Conservation (phyloP, 805 yeast genomes). For the Pichia ethanolica region DNA sequence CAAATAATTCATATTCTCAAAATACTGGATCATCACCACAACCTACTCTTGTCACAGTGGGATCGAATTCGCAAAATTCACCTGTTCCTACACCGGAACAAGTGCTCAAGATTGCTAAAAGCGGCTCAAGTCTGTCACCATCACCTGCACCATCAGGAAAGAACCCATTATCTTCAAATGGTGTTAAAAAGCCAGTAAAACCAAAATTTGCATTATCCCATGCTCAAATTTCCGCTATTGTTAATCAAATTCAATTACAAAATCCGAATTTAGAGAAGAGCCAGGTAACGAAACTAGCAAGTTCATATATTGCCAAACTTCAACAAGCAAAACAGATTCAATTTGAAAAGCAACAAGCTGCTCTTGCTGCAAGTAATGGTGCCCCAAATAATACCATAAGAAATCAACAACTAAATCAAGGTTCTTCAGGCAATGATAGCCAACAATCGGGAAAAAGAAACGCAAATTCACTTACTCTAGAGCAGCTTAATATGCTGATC, state of each 20-base stretch:
- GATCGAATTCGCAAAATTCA: slow-evolving; percentile 3
- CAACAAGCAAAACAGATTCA: slow-evolving; percentile 30
- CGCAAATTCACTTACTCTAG: slow-evolving; percentile 16
- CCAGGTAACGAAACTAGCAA: slow-evolving; percentile 60
- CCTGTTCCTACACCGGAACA: slow-evolving; percentile 22
- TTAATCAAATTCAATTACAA: slow-evolving; percentile 56
- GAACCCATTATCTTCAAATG: background rate
- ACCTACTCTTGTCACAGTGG: background rate
- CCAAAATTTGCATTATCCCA: slow-evolving; percentile 38
- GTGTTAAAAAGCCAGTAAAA: slow-evolving; percentile 6
- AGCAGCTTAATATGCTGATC: slow-evolving; percentile 22
- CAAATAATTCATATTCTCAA: background rate
- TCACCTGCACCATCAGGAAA: slow-evolving; percentile 10
- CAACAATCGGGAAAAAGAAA: slow-evolving; percentile 1
- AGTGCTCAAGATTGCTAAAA: slow-evolving; percentile 11
- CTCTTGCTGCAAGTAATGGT: background rate
- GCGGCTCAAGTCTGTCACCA: slow-evolving; percentile 7
- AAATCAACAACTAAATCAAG: slow-evolving; percentile 9
- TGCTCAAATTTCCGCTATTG: slow-evolving; percentile 58
- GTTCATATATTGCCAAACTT: slow-evolving; percentile 50
- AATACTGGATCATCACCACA: slow-evolving; percentile 3
- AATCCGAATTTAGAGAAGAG: slow-evolving; percentile 56
- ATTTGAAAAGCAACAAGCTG: slow-evolving; percentile 15
- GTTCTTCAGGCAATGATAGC: background rate
- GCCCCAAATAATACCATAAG: background rate